Evolutionary conservation across 2,329 filamentous ascomycete genomes (phyloP).

Genomic region (Ramularia collo-cygni): DNA sequence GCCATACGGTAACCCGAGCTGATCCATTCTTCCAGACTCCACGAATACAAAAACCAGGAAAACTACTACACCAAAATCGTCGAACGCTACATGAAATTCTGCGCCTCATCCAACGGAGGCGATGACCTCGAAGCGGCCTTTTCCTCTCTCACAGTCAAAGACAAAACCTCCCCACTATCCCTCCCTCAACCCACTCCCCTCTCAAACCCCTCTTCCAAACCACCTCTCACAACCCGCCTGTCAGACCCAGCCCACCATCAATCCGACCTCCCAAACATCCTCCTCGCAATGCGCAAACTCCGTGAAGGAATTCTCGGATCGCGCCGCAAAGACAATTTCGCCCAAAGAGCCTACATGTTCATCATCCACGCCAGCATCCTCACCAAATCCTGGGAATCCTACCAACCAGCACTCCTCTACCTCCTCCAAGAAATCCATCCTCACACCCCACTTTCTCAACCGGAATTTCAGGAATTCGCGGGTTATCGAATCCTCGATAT

Average conservation of each 20-base stretch:
- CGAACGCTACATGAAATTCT: conserved; percentile 83
- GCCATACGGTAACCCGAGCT: conserved; percentile 5
- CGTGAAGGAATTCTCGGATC: conserved; percentile 82
- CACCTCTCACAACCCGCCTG: conserved; percentile 12
- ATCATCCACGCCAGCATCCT: conserved; percentile 79
- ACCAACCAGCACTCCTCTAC: conserved; percentile 78
- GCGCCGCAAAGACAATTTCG: conserved; percentile 69
- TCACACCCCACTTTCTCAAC: conserved; percentile 55
- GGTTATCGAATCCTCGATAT: conserved; percentile 80
- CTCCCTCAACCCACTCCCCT: conserved; percentile 1
- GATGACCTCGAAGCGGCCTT: conserved; percentile 71
- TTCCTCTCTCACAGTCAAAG: conserved; percentile 50
- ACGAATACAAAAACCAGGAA: conserved; percentile 70
- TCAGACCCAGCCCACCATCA: conserved; percentile 8
- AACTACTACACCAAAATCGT: conserved; percentile 81
- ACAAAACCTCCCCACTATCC: conserved; percentile 2
- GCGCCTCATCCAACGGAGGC: conserved; percentile 63
- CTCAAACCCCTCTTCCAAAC: conserved; percentile 3
- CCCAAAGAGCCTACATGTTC: conserved; percentile 85
- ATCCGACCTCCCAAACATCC: conserved; percentile 65
- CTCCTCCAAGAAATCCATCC: conserved; percentile 67
- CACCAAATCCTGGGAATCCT: conserved; percentile 75
- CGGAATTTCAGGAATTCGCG: conserved; percentile 72
- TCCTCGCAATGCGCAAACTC: conserved; percentile 83
- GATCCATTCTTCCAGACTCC: conserved; percentile 26